These are phyloP conservation scores for Populus tremula DNA, from an alignment of 345 rosid genomes.

Conservation along the genomic window DNA sequence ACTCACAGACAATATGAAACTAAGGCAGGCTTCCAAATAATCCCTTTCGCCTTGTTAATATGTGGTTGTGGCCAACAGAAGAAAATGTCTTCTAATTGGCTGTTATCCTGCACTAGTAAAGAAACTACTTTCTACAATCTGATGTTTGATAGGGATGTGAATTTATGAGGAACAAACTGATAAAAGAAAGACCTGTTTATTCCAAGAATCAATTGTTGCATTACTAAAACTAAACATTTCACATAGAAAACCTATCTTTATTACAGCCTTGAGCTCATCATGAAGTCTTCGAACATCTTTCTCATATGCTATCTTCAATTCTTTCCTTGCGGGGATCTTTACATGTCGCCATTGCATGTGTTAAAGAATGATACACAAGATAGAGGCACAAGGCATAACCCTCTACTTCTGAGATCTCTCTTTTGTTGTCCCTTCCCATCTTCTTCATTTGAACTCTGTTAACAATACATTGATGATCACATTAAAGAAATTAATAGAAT, in stretches of 20 bases:
- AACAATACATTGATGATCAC: neutral
- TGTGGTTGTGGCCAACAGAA: too few species aligned
- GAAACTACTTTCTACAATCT: too few species aligned
- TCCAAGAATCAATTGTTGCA: neutral
- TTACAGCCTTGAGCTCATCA: neutral
- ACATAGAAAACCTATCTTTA: neutral
- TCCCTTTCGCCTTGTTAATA: neutral
- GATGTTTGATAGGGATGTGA: neutral
- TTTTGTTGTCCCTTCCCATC: conserved; percentile 17
- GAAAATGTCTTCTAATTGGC: too few species aligned
- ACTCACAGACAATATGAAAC: neutral
- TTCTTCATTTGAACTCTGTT: conserved; percentile 7
- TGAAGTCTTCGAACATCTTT: neutral
- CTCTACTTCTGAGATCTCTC: conserved; percentile 33
- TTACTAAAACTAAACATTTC: neutral
- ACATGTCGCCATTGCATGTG: neutral
- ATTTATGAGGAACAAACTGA: neutral
- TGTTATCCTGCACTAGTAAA: too few species aligned
- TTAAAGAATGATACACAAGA: conserved; percentile 27
- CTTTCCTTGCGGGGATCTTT: neutral
- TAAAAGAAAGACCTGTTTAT: neutral
- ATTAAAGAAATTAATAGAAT: neutral
- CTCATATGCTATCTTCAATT: neutral
- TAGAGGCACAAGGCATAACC: conserved; percentile 38
- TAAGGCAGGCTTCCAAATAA: neutral